Conservation (phyloP, 2,329 filamentous ascomycete genomes). For the Fusarium coicis region DNA sequence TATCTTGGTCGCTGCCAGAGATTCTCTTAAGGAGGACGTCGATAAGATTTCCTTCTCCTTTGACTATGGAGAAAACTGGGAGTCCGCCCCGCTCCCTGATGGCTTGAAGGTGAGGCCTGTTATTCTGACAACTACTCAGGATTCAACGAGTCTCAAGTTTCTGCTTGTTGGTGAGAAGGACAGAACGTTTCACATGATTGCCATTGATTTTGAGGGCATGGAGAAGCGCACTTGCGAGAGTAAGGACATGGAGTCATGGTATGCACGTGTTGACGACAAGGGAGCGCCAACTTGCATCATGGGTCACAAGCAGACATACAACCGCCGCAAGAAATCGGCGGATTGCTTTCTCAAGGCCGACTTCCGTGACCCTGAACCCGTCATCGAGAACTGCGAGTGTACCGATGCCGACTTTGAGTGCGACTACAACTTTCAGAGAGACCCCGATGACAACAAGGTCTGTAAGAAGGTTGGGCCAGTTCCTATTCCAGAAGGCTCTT, state of each 20-base stretch:
- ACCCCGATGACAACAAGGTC: slow-evolving; percentile 70
- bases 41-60: slow-evolving; percentile 78
- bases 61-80: slow-evolving; percentile 89
- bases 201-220: slow-evolving; percentile 85
- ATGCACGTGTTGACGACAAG: slow-evolving; percentile 82
- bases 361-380: slow-evolving; percentile 80
- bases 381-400: slow-evolving; percentile 82
- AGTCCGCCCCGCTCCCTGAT: slow-evolving; percentile 73
- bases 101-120: slow-evolving; percentile 75
- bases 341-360: slow-evolving; percentile 90
- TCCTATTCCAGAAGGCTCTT: slow-evolving; percentile 75
- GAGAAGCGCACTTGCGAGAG: slow-evolving; percentile 82
- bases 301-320: slow-evolving; percentile 92
- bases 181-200: slow-evolving; percentile 71
- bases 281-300: slow-evolving; percentile 89
- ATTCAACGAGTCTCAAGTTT: slow-evolving; percentile 94
- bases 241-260: slow-evolving; percentile 88
- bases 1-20: slow-evolving; percentile 83
- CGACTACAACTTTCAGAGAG: slow-evolving; percentile 87
- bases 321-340: slow-evolving; percentile 84
- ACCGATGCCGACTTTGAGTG: slow-evolving; percentile 91
- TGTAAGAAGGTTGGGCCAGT: slow-evolving; percentile 75
- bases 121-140: slow-evolving; percentile 86
- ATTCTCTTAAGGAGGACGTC: slow-evolving; percentile 72
- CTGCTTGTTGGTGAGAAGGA: slow-evolving; percentile 75